Evolutionary conservation across 2,329 filamentous ascomycete species (phyloP).

Genomic region (Colletotrichum sojae): DNA sequence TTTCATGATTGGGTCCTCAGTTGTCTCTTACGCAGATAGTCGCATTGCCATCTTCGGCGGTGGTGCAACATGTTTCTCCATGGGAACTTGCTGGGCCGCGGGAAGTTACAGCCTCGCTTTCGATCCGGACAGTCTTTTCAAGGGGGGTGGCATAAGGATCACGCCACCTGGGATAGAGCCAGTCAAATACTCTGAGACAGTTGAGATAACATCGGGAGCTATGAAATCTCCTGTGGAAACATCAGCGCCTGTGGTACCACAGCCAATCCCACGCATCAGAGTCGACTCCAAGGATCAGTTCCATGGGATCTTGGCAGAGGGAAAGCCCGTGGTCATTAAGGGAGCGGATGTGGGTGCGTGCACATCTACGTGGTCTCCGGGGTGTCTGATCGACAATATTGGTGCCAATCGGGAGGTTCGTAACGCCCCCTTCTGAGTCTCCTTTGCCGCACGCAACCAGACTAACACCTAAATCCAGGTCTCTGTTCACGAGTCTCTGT

Average conservation of each 20-base stretch:
- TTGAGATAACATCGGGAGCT: slow-evolving; percentile 35
- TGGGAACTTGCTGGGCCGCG: slow-evolving; percentile 87
- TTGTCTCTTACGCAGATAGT: slow-evolving; percentile 60
- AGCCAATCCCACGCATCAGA: slow-evolving; percentile 64
- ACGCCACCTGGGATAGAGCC: not conserved
- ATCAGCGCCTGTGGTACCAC: not conserved
- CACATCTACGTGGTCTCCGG: slow-evolving; percentile 74
- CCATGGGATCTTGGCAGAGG: slow-evolving; percentile 67
- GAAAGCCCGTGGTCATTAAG: slow-evolving; percentile 76
- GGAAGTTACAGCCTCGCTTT: slow-evolving; percentile 64
- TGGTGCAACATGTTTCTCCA: slow-evolving; percentile 90
- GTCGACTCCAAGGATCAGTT: slow-evolving; percentile 72
- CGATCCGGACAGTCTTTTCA: not conserved
- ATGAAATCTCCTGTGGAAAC: slow-evolving; percentile 37
- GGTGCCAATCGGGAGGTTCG: slow-evolving; percentile 72
- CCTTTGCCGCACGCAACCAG: not conserved
- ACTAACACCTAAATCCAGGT: slow-evolving; percentile 62
- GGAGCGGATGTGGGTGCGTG: slow-evolving; percentile 69
- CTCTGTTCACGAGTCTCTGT: slow-evolving; percentile 79
- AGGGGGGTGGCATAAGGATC: not conserved
- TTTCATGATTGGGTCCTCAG: slow-evolving; percentile 79
- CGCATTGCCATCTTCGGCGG: slow-evolving; percentile 79
- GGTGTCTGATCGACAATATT: slow-evolving; percentile 75
- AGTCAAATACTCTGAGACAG: slow-evolving; percentile 17
- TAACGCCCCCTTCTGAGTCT: not conserved